Percentiles rank a stretch among this genome's conserved stretches.
Evolutionary conservation across 345 rosid species (phyloP).

Genomic region (Aquilaria yunnanensis): DNA sequence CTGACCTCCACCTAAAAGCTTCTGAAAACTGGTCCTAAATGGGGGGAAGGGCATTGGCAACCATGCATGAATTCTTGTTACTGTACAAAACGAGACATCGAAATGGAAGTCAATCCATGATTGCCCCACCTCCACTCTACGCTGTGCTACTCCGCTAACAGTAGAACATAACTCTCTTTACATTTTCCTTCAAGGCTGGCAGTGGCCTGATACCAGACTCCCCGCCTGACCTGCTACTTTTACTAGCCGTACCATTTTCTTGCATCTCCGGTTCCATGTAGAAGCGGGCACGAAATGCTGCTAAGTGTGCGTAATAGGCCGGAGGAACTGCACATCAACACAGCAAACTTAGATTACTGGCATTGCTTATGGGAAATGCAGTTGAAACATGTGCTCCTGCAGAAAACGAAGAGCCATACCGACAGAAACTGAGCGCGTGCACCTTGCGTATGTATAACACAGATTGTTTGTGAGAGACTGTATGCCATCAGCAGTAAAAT

Average conservation of each 20-base stretch:
- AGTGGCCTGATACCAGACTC: conserved; percentile 67
- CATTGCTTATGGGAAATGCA: too few relatives aligned
- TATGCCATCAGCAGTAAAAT: conserved; percentile 93
- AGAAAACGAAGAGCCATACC: conserved; percentile 36
- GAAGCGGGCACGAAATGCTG: conserved; percentile 96
- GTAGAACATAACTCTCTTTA: conserved; percentile 96
- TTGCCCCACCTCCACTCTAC: conserved; percentile 10
- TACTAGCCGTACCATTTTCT: conserved; percentile 58
- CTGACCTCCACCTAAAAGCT: conserved; percentile 2
- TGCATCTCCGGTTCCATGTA: conserved; percentile 91
- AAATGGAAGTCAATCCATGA: background rate
- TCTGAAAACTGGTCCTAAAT: background rate
- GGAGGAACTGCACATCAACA: conserved; percentile 72
- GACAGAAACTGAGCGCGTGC: conserved; percentile 91
- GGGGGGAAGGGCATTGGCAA: conserved; percentile 9
- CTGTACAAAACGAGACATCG: conserved; percentile 21
- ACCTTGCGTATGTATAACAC: conserved; percentile 95
- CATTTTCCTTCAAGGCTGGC: conserved; percentile 97
- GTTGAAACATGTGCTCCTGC: background rate
- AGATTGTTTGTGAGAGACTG: conserved; percentile 95
- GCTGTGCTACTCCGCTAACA: conserved; percentile 32
- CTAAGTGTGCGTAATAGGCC: conserved; percentile 94
- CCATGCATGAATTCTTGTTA: conserved; percentile 8
- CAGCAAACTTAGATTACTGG: background rate
- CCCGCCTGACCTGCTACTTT: conserved; percentile 34